Evolutionary conservation across 805 yeast species (phyloP), one percentile per base, ranked within the genome.

Genomic region (Cyberlindnera galapagoensis): DNA sequence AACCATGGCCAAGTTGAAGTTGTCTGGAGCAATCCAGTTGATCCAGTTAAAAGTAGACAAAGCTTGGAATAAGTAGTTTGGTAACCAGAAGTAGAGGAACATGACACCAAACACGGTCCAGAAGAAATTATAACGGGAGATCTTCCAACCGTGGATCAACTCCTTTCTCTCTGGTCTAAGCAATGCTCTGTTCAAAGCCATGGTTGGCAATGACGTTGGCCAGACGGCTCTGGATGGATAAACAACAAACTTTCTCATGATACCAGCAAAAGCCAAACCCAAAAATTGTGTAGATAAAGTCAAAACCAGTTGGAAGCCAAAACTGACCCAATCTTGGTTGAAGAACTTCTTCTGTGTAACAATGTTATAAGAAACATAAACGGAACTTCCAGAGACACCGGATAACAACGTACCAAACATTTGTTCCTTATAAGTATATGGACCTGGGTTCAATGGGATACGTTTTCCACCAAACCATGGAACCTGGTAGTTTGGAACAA

Each of bases 211-310:
- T 3, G 60, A 36, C 3, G 67, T 57, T 22, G 76, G 79, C 81
- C 81, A 76, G 21, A 76, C 49, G 9, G 74, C 61, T 34, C 62
- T 55, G 4, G 58, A 56, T 10, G 76, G 76, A 44, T 73, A 74
- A 7, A 76, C 66, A 3, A 65, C 65, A 20, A 78, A 69, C 38
- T 71, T 68, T 46, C 80, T 66, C 65, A 76, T 65, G 14, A 78
- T 47, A 30, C 81, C 79, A 6, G 85, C 83, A 50, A 79, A 67
- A 1, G 82, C 78, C 46, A 75, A 71, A 16, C 86, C 87, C 42
- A 79, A 56, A 39, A 71, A 73, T 48, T 76, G 79, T 2, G 82
- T 65, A 3, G 80, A 65, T 4, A 76, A 41, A 1, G 71, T 56
- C 21, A 78, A 59, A 21, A 74, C 43, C 10, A 76, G 42, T 52